Evolutionary conservation across 2,329 filamentous ascomycete genomes (phyloP).

Genomic region (Scortechinia acanthostroma): DNA sequence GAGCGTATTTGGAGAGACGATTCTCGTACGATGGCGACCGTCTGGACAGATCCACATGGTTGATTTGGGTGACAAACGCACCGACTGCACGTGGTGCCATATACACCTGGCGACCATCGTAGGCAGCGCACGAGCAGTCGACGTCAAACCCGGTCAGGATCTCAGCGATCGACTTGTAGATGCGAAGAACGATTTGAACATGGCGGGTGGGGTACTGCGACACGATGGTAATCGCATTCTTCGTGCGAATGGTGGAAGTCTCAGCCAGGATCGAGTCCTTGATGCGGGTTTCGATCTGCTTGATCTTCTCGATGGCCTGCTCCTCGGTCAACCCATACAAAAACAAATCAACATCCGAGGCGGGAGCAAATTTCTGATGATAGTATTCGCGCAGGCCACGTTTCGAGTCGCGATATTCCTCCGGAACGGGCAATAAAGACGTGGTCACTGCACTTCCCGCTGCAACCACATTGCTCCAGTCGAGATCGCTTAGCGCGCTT

Average conservation of each 20-base stretch:
- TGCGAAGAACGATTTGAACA: constrained; percentile 70
- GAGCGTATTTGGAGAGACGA: constrained; percentile 77
- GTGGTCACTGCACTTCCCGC: constrained; percentile 78
- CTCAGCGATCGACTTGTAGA: constrained; percentile 78
- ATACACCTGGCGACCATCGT: constrained; percentile 74
- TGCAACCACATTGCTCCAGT: constrained; percentile 77
- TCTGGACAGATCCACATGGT: constrained; percentile 71
- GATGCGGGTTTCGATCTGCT: constrained; percentile 70
- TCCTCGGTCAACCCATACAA: constrained; percentile 74
- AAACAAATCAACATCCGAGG: constrained; percentile 82
- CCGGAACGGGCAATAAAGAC: constrained; percentile 65
- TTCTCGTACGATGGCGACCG: constrained; percentile 84
- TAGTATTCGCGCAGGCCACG: constrained; percentile 66
- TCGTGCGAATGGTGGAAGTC: constrained; percentile 76
- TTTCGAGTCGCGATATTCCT: constrained; percentile 54
- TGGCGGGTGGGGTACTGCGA: constrained; percentile 79
- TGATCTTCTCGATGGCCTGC: constrained; percentile 75
- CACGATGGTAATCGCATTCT: constrained; percentile 79
- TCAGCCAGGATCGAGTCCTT: constrained; percentile 75
- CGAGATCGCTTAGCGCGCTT: constrained; percentile 65
- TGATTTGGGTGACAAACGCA: constrained; percentile 76
- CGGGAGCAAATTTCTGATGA: constrained; percentile 73
- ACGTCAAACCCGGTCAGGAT: constrained; percentile 86
- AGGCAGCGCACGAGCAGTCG: constrained; percentile 75
- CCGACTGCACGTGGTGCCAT: constrained; percentile 70